phyloP scores from a whole-genome alignment of 2,329 filamentous ascomycete species.

The Diaporthe humulicola region DNA sequence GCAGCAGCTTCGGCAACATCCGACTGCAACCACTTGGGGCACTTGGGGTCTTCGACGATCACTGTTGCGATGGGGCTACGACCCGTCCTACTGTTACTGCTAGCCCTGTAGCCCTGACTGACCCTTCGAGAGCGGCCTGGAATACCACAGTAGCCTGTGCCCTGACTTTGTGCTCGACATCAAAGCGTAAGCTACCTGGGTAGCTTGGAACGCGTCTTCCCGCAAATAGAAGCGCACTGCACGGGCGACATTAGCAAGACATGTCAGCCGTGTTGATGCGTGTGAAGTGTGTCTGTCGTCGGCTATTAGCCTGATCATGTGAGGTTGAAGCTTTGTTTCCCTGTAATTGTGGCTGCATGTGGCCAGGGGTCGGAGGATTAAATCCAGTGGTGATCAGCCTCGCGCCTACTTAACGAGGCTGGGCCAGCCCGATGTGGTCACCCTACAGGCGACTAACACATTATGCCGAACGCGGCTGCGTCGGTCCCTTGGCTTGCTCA shows the following conservation, averaged over 20 bases:
- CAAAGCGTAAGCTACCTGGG: constrained; percentile 15
- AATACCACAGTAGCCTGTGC: constrained; percentile 1
- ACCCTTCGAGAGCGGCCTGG: background rate
- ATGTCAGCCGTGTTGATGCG: background rate
- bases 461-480: constrained; percentile 10
- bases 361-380: constrained; percentile 15
- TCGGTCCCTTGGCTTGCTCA: background rate
- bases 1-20: constrained; percentile 19
- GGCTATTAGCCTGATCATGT: constrained; percentile 12
- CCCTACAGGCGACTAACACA: constrained; percentile 11
- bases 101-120: constrained; percentile 4
- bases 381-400: constrained; percentile 24
- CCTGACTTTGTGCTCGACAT: constrained; percentile 18
- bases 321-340: constrained; percentile 15
- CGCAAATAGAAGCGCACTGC: background rate
- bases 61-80: background rate
- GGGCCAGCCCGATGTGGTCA: background rate
- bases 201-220: constrained; percentile 11
- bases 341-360: constrained; percentile 13
- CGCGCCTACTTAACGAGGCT: constrained; percentile 14
- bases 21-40: constrained; percentile 17
- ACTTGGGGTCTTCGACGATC: constrained; percentile 9
- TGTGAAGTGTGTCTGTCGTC: background rate
- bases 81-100: constrained; percentile 8
- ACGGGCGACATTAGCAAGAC: background rate